Evolutionary conservation across 257 asterid genomes (phyloP), one percentile per base, ranked within the genome.

Genomic region (Gentiana macrophylla): DNA sequence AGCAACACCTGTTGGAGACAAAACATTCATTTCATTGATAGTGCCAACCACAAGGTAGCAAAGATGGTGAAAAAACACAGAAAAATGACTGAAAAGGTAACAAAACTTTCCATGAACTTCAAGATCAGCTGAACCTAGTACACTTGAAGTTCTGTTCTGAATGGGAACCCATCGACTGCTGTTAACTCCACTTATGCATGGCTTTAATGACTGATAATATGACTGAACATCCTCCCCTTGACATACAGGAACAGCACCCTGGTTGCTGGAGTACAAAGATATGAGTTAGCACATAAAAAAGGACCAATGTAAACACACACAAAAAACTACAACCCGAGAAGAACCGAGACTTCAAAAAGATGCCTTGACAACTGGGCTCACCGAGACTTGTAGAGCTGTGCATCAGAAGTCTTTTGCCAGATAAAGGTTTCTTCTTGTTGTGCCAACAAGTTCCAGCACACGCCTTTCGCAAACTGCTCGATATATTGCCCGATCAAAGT

Each of bases 401-500:
- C 68, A 68, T 87, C 98, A 12, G 81, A 7, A 1, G 94, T 79
- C 78, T 91, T 87, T 77, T 84, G 92, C 98, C 96, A 91, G 65
- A 81, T 60, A 61, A 72, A 83, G 48, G 98, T 87, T 49, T 87
- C 96, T 53, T 88, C 98, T 72, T 83, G 86, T 72, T 79, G 83
- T 8, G 80, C 87, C 74, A 87, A 60, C 65, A 80, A 79, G 68
- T 66, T 73, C 98, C 96, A 91, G 69, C 98, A 91, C 50, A 84
- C 72, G 51, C 79, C 87, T 56, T 59, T 70, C 36, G 86, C 67
- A 71, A 79, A 78, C 51, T 77, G 86, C 74, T 84, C 94, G 37
- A 87, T 62, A 72, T 77, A 78, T 53, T 77, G 87, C 71, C 83
- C 94, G 41, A 87, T 64, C 64, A 86, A 81, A 74, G 77, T 67